Conservation (phyloP, 768 basidiomycete genomes). For the Artomyces pyxidatus region DNA sequence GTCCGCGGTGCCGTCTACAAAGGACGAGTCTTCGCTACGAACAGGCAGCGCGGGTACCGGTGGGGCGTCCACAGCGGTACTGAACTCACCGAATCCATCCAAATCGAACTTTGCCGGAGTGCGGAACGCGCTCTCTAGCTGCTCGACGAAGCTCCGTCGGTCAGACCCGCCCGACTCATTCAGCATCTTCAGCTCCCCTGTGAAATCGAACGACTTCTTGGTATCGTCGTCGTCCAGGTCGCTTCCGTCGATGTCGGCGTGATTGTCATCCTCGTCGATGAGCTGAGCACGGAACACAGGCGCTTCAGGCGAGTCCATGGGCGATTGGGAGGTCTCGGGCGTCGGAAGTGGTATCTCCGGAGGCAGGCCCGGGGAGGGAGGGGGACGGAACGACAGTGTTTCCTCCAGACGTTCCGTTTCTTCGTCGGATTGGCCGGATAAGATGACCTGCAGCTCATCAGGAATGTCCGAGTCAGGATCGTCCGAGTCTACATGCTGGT, state of each 20-base stretch:
- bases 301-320: constrained; percentile 18
- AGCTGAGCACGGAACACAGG: constrained; percentile 38
- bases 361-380: constrained; percentile 35
- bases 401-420: constrained; percentile 26
- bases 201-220: constrained; percentile 79
- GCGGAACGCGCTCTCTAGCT: constrained; percentile 72
- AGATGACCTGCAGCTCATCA: constrained; percentile 60
- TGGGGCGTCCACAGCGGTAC: constrained; percentile 36
- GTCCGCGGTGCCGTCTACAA: constrained; percentile 13
- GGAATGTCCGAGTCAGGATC: constrained; percentile 80
- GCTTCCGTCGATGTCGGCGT: constrained; percentile 33
- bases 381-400: constrained; percentile 25
- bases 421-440: constrained; percentile 34
- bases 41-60: constrained; percentile 46
- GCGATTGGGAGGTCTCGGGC: constrained; percentile 5
- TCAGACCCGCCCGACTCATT: constrained; percentile 65
- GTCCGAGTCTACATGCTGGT: constrained; percentile 38
- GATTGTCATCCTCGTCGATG: constrained; percentile 36
- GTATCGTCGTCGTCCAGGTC: constrained; percentile 53
- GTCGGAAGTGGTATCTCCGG: constrained; percentile 33
- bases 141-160: constrained; percentile 68
- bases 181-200: constrained; percentile 63
- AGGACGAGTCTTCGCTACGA: constrained; percentile 3
- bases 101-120: constrained; percentile 67
- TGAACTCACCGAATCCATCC: constrained; percentile 32